Percentiles rank a stretch among this genome's conserved stretches.
phyloP scores from a whole-genome alignment of 139 green algal species.

The Chlamydomonas schloesseri region DNA sequence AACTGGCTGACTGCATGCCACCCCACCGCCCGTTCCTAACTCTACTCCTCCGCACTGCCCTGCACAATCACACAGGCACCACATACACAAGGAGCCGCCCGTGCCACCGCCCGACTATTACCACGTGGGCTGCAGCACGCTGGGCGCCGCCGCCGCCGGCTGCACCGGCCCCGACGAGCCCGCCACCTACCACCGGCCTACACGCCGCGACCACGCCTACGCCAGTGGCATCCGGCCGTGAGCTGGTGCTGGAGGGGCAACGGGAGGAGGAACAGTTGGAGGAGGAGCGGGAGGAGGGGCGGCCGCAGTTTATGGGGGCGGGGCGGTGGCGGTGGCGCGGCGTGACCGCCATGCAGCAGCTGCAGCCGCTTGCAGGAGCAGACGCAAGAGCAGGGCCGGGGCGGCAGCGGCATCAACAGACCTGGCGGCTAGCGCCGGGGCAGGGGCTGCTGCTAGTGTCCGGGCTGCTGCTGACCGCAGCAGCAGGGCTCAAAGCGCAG shows the following conservation, averaged over 20 bases:
- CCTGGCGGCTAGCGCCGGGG: too few relatives aligned
- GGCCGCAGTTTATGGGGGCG: too few relatives aligned
- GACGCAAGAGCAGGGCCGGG: too few relatives aligned
- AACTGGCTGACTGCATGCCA: too few relatives aligned
- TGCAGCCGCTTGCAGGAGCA: too few relatives aligned
- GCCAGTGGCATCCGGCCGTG: constrained; percentile 4
- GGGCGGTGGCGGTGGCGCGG: too few relatives aligned
- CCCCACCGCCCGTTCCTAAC: neutral
- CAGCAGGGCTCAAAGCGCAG: too few relatives aligned
- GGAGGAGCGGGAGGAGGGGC: too few relatives aligned
- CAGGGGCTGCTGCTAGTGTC: too few relatives aligned
- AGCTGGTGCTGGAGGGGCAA: neutral
- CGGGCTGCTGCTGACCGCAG: too few relatives aligned
- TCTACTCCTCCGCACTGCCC: neutral
- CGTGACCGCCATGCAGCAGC: too few relatives aligned
- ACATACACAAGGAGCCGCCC: constrained; percentile 9
- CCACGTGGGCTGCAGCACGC: constrained; percentile 13
- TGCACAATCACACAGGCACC: neutral
- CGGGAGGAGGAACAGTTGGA: neutral
- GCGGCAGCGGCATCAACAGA: too few relatives aligned
- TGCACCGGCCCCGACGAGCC: neutral
- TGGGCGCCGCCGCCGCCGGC: constrained; percentile 25
- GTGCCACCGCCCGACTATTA: constrained; percentile 4
- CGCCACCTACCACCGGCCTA: constrained; percentile 1
- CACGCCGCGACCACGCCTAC: constrained; percentile 10